Evolutionary conservation across 331 rosid species (phyloP).

Genomic region (Stylosanthes scabra): DNA sequence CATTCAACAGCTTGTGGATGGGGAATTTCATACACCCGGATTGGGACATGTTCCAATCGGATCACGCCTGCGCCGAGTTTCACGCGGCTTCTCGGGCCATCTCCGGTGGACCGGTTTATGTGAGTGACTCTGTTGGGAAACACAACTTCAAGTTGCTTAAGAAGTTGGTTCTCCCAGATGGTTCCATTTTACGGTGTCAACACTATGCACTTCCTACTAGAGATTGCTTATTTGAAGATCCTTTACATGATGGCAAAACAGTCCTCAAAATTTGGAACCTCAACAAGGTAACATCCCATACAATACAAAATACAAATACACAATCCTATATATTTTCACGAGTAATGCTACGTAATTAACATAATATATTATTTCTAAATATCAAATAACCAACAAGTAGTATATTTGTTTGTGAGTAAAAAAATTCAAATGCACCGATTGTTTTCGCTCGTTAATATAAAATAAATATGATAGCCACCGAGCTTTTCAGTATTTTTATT

Average conservation of each 20-base stretch:
- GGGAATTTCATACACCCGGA: slow-evolving; percentile 83
- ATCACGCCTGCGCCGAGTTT: slow-evolving; percentile 70
- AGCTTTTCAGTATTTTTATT: no score
- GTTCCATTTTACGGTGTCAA: slow-evolving; percentile 66
- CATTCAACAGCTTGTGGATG: slow-evolving; percentile 83
- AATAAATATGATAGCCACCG: no score
- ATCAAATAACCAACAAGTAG: no score
- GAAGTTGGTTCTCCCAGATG: slow-evolving; percentile 66
- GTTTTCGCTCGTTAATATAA: no score
- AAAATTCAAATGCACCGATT: no score
- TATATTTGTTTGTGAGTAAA: no score
- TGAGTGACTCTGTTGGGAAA: slow-evolving; percentile 63
- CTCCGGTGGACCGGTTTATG: slow-evolving; percentile 78
- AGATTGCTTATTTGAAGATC: slow-evolving; percentile 74
- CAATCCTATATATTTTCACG: no score
- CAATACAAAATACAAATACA: no score
- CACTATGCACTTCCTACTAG: slow-evolving; percentile 72
- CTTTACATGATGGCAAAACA: slow-evolving; percentile 74
- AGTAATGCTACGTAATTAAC: no score
- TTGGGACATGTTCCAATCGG: slow-evolving; percentile 85
- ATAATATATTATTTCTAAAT: no score
- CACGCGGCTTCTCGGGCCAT: slow-evolving; percentile 79
- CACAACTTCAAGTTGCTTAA: slow-evolving; percentile 73
- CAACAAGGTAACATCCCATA: slow-evolving; percentile 58
- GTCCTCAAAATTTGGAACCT: slow-evolving; percentile 87